A percentile compares a stretch with the other conserved stretches of the same genome.
phyloP scores from a whole-genome alignment of 1,284 basidiomycete species.

The Rhodotorula sp. region DNA sequence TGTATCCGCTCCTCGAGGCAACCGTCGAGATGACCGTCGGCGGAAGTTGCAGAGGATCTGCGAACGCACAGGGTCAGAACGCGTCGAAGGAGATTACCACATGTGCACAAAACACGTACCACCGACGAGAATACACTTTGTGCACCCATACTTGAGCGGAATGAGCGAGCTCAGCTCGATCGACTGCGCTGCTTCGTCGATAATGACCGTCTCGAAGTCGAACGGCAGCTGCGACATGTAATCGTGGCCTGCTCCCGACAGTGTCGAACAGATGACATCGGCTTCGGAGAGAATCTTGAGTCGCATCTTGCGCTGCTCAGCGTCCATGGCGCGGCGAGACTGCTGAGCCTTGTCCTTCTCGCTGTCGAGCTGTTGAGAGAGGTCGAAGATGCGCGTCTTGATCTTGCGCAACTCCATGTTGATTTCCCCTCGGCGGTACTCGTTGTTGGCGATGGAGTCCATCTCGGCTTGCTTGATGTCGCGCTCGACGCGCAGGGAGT shows the following conservation, averaged over 20 bases:
- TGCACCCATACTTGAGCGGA: conserved; percentile 83
- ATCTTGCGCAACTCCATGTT: conserved; percentile 56
- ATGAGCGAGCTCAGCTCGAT: conserved; percentile 96
- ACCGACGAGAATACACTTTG: conserved; percentile 90
- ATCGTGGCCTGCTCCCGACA: conserved; percentile 91
- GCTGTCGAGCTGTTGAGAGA: conserved; percentile 70
- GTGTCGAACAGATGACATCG: conserved; percentile 90
- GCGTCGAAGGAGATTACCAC: neutral
- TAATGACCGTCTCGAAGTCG: conserved; percentile 93
- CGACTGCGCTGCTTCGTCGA: conserved; percentile 97
- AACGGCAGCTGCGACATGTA: conserved; percentile 65
- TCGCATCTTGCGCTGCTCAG: conserved; percentile 68
- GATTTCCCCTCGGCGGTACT: conserved; percentile 57
- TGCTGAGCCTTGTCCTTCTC: conserved; percentile 73
- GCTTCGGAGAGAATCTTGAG: conserved; percentile 78
- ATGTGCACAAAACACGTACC: conserved; percentile 53
- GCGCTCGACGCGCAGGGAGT: conserved; percentile 59
- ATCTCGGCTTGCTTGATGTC: conserved; percentile 66
- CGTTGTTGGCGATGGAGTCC: conserved; percentile 43
- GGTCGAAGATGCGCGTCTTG: conserved; percentile 60
- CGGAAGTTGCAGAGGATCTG: conserved; percentile 94
- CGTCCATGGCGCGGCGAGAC: conserved; percentile 67
- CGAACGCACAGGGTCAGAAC: neutral
- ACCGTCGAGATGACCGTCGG: conserved; percentile 91
- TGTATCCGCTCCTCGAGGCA: conserved; percentile 77